Evolutionary conservation across 2,329 filamentous ascomycete genomes (phyloP), one percentile per base, ranked within the genome.

Genomic region (Microascus cirrosus): DNA sequence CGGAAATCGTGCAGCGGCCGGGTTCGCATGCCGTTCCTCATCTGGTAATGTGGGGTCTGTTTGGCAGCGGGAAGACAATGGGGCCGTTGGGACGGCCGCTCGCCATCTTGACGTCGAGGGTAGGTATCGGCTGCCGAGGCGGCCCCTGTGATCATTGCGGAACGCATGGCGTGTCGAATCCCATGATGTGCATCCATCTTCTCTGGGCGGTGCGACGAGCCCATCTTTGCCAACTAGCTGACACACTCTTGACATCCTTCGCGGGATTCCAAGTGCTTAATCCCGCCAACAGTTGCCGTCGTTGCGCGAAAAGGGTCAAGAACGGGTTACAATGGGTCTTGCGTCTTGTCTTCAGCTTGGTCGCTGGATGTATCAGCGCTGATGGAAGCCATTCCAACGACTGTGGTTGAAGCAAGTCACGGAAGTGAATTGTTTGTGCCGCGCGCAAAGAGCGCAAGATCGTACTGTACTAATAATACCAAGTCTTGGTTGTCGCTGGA

Each of bases 91-190:
- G 36, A 42, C 15, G 36, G 36, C 15, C 36, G 18, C 3, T n/a
- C 18, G 12, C 15, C 18, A 18, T 42, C n/a, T 20, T 10, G 18
- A 24, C 20, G 53, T 54, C 36, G 12, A 25, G n/a, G 25, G 24
- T 32, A 25, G 15, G 22, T 7, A 39, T 10, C 45, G 48, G 48
- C 59, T 60, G 60, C 59, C 60, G 59, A 62, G 60, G 56, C 51
- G 25, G 28, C 39, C 22, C 39, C 59, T 25, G 42, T 42, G 55
- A 54, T 53, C 20, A 42, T 42, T 52, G 48, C 68, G 66, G 66
- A 70, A 70, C 68, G 63, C 61, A 64, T 66, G 60, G 63, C 65
- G 68, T 69, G 61, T 72, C 68, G 66, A 68, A 70, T 66, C 56
- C 65, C 58, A 61, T 57, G 24, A 51, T 51, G 42, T 56, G 20